These are phyloP conservation scores for Deakozyma indianensis DNA, from an alignment of 805 yeast species.

Conservation along the genomic window DNA sequence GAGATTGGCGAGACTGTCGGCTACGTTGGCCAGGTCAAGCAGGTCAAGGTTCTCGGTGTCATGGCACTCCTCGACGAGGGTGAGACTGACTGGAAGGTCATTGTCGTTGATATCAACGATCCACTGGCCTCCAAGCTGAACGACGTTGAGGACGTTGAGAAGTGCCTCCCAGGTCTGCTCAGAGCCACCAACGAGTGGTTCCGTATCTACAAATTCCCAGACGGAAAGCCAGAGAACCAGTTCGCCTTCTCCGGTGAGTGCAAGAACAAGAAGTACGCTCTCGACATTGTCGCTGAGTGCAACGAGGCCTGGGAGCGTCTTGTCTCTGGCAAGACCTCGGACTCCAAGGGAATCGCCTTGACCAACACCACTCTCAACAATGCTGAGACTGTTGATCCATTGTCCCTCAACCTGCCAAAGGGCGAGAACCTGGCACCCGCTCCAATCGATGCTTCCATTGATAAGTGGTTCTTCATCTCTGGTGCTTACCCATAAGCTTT, in stretches of 20 bases:
- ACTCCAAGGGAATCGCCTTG: constrained; percentile 54
- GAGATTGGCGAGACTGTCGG: constrained; percentile 62
- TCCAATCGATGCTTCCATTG: constrained; percentile 90
- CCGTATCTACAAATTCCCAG: constrained; percentile 94
- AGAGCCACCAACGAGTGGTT: constrained; percentile 97
- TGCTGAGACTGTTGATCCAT: constrained; percentile 14
- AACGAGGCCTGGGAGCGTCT: constrained; percentile 71
- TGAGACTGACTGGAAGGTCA: constrained; percentile 94
- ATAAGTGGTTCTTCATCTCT: constrained; percentile 95
- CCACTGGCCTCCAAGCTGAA: constrained; percentile 77
- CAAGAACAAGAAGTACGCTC: constrained; percentile 75
- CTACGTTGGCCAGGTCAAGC: constrained; percentile 56
- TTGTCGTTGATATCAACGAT: constrained; percentile 77
- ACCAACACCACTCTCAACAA: constrained; percentile 58
- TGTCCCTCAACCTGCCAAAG: constrained; percentile 42
- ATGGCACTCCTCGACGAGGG: constrained; percentile 95
- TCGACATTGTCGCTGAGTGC: constrained; percentile 72
- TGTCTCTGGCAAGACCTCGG: constrained; percentile 45
- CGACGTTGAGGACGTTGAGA: constrained; percentile 84
- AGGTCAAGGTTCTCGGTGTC: constrained; percentile 86
- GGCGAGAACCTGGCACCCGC: constrained; percentile 69
- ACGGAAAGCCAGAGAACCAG: constrained; percentile 92
- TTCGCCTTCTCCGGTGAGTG: constrained; percentile 95
- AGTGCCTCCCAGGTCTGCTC: constrained; percentile 80
- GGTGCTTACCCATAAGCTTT: constrained; percentile 20